Base-by-base conservation (phyloP, 2,329 filamentous ascomycete species). In the Colletotrichum sp. region DNA sequence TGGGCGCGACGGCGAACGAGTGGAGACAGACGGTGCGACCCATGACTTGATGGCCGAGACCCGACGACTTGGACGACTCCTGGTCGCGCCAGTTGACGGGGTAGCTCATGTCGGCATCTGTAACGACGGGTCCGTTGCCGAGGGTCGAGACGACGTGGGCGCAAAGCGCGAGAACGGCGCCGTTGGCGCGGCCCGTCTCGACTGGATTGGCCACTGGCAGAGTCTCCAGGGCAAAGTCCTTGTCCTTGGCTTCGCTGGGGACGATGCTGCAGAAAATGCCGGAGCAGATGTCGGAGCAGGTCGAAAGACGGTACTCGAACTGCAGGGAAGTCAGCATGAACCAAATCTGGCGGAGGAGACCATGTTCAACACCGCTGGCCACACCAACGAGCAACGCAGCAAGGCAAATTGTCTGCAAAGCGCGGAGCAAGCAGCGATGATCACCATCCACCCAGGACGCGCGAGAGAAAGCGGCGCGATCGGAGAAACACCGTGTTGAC, bases 11-110 rank as follows among this genome's bases (percentile, higher is more conserved):
- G 21, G 94, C 95, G 7, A 98, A 89, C 1, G 95, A 96, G 85
- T 98, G 96, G 66, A 98, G 86, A 71, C 92, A 95, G 71, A 98
- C 89, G 0, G 95, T 98, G 59, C 92, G 86, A 52, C 95, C 95
- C 18, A 88, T 87, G 75, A 95, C 92, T 79, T 94, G 91, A 84
- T 98, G 95, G 36, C 95, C 95, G 12, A 92, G 81, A 84, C 68
- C 82, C 18, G 77, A 69, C 28, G 63, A 64, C 60, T 77, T 78
- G 64, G 74, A 80, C 26, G 79, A 83, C 71, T 85, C 85, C 65
- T 86, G 85, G 65, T 88, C 87, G 76, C 89, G 87, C 93, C 94
- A 96, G 81, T 94, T 90, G 52, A 87, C 83, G 1, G 95, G 95
- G 57, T 93, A 89, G 26, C 89, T 90, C 95, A 98, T 98, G 78